Evolutionary conservation across 371 early-diverging fungal species (phyloP).

Genomic region (Smittium culicis): DNA sequence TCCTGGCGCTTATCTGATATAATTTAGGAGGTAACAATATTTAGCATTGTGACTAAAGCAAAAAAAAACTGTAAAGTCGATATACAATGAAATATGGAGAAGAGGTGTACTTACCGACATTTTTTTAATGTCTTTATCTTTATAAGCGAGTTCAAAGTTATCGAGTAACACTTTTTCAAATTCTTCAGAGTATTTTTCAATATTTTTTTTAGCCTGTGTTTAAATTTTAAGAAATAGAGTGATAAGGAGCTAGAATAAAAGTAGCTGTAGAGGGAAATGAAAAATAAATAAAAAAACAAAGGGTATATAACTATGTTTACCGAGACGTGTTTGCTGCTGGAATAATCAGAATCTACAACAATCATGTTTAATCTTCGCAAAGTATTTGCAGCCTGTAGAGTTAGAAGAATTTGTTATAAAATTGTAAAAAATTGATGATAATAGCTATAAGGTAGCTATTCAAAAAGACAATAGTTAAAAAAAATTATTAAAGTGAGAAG

Average conservation of each 20-base stretch:
- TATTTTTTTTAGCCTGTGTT: conserved; percentile 46
- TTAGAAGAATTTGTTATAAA: too few species aligned
- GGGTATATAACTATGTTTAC: too few species aligned
- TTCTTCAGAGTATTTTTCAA: conserved; percentile 83
- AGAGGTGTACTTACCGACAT: conserved; percentile 36
- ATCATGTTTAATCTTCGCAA: conserved; percentile 70
- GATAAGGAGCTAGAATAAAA: neutral
- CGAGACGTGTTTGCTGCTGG: conserved; percentile 38
- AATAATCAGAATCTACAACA: conserved; percentile 76
- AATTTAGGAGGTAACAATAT: too few species aligned
- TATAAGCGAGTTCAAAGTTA: conserved; percentile 74
- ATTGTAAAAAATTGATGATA: too few species aligned
- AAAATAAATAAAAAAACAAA: neutral
- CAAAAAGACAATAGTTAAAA: neutral
- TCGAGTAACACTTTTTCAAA: conserved; percentile 78
- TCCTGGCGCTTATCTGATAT: conserved; percentile 44
- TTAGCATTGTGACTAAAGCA: too few species aligned
- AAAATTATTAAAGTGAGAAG: neutral
- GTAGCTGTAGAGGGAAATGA: neutral
- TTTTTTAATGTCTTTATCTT: conserved; percentile 39
- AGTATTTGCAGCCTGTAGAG: conserved; percentile 64
- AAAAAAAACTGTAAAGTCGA: too few species aligned
- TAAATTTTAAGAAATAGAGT: too few species aligned
- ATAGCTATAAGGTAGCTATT: neutral
- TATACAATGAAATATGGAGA: neutral